These are phyloP conservation scores for Penicillium sp. DNA, from an alignment of 2,329 filamentous ascomycete genomes.

Conservation along the genomic window DNA sequence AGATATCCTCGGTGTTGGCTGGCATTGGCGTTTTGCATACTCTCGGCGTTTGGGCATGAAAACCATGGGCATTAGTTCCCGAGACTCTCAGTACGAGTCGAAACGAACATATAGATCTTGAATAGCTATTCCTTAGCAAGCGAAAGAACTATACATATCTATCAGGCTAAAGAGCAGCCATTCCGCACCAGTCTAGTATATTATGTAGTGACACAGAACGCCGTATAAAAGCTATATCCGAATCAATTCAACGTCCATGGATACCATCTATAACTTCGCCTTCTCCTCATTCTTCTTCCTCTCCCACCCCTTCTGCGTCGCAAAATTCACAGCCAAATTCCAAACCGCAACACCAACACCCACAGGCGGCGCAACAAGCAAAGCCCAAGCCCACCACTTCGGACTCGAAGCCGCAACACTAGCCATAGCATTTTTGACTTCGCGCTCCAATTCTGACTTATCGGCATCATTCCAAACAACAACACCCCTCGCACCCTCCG, in stretches of 20 bases:
- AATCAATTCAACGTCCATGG: neutral
- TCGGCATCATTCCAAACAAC: slow-evolving; percentile 90
- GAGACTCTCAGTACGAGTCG: neutral
- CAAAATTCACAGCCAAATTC: slow-evolving; percentile 71
- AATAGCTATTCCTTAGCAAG: too few relatives aligned
- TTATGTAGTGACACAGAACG: neutral
- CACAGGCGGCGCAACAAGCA: slow-evolving; percentile 70
- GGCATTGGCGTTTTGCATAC: slow-evolving; percentile 1
- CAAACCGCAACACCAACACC: slow-evolving; percentile 68
- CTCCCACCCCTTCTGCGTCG: slow-evolving; percentile 70
- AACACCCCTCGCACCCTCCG: slow-evolving; percentile 62
- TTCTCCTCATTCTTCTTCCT: slow-evolving; percentile 58
- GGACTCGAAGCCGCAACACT: slow-evolving; percentile 66
- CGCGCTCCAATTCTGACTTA: slow-evolving; percentile 65
- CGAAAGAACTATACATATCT: neutral
- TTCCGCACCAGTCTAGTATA: neutral
- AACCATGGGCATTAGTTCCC: neutral
- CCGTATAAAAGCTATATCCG: neutral
- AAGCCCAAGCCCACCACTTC: slow-evolving; percentile 78
- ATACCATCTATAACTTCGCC: slow-evolving; percentile 50
- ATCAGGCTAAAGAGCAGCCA: neutral
- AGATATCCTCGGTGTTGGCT: slow-evolving; percentile 7
- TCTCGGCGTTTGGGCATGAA: neutral
- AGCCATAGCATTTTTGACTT: slow-evolving; percentile 66
- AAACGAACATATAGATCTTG: neutral